Evolutionary conservation across 2,329 filamentous ascomycete species (phyloP), one percentile per base, ranked within the genome.

Genomic region (Coleophoma eucalyptorum): DNA sequence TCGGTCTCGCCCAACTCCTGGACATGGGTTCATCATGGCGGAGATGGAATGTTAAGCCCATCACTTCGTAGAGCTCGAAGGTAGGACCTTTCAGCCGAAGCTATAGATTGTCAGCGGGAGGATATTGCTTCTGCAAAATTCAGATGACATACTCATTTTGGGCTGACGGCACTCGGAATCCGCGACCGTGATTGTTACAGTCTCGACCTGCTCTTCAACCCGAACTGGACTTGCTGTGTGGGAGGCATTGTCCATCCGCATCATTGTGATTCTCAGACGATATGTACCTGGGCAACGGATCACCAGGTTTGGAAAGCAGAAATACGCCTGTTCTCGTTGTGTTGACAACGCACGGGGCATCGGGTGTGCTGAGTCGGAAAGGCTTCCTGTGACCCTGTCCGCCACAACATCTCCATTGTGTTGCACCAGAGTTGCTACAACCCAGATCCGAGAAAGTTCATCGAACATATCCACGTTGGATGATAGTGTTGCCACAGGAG

Each of bases 271-370:
- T 47, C 58, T 47, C 18, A 65, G 53, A 12, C 58, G 53, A 48
- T 66, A 66, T 35, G 53, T 52, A 3, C 63, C 63, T n/a, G 61
- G 55, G 8, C 55, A 44, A 35, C 59, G 37, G 34, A 66, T 63
- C 16, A 55, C 51, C 21, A 66, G 51, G 51, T 65, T 57, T 12
- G 62, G 58, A 46, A 66, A 65, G 44, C 60, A 62, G 47, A 65
- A 63, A 49, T 66, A 65, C 2, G 58, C 62, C 34, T 55, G 55
- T 34, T 65, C 61, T 19, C 46, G 54, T 11, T 46, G 52, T 49
- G 42, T 46, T 54, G 37, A 49, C 33, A 34, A 38, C 38, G 37
- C 44, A 26, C 20, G 33, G n/a, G 58, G 53, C 26, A 64, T 47
- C 8, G 63, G 61, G 43, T 63, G 61, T 31, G 63, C 61, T 21